A percentile compares a stretch with the other conserved stretches of the same genome.
Conservation (phyloP, 495 filamentous ascomycete genomes). For the Penicillium turbatum region DNA sequence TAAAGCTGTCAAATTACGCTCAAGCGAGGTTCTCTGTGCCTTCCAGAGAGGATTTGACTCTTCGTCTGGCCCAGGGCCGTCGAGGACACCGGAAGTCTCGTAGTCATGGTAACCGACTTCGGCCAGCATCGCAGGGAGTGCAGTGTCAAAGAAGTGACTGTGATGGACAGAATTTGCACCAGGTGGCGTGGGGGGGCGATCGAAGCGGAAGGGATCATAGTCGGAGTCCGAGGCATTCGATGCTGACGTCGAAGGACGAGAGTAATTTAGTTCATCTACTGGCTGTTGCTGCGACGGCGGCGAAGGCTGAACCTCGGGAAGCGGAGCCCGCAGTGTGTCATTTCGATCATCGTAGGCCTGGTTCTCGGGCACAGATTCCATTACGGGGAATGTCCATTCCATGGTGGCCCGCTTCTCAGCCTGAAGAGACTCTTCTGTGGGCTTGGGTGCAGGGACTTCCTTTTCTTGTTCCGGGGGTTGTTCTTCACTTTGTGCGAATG, state of each 20-base stretch:
- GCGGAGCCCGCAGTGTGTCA: constrained; percentile 37
- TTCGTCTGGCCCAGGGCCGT: constrained; percentile 44
- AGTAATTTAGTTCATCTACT: constrained; percentile 26
- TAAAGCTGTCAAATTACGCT: constrained; percentile 8
- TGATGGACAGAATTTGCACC: constrained; percentile 12
- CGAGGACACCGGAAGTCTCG: constrained; percentile 25
- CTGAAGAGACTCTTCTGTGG: constrained; percentile 19
- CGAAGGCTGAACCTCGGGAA: constrained; percentile 13
- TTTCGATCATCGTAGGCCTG: constrained; percentile 23
- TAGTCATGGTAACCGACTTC: constrained; percentile 20
- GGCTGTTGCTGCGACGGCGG: constrained; percentile 1
- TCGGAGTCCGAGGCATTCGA: constrained; percentile 38
- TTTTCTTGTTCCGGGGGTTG: constrained; percentile 18
- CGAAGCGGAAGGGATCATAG: constrained; percentile 46
- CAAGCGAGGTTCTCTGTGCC: constrained; percentile 7
- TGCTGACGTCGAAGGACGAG: constrained; percentile 41
- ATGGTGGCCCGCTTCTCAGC: constrained; percentile 37
- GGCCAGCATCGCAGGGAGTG: constrained; percentile 24
- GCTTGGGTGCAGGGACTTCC: constrained; percentile 15
- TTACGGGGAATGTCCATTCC: constrained; percentile 48
- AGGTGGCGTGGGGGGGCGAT: constrained; percentile 32
- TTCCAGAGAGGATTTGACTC: constrained; percentile 22
- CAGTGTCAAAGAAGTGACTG: constrained; percentile 18
- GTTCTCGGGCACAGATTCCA: constrained; percentile 24
- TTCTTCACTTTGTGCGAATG: constrained; percentile 27